Conservation (phyloP, 164 flowering plant species). For the Cinnamomum chago region DNA sequence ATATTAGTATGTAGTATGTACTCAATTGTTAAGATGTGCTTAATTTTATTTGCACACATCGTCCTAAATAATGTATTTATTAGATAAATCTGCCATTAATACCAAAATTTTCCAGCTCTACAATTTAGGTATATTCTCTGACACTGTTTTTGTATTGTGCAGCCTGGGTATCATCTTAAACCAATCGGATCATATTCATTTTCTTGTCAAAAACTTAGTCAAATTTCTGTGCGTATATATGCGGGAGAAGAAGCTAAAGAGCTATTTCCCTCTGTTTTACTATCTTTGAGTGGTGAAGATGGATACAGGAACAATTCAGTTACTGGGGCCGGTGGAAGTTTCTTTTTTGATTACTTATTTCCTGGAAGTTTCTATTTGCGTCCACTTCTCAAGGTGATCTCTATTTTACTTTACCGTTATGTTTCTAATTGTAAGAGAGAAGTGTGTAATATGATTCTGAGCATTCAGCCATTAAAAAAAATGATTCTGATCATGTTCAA, state of each 20-base stretch:
- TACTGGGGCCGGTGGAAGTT: conserved; percentile 67
- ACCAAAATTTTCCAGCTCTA: neutral
- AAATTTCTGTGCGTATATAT: conserved; percentile 64
- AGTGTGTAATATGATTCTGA: neutral
- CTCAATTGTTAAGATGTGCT: neutral
- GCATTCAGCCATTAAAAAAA: neutral
- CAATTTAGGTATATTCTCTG: conserved; percentile 1
- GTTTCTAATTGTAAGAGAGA: neutral
- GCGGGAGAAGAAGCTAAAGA: conserved; percentile 50
- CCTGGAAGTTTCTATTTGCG: conserved; percentile 97
- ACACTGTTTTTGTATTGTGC: conserved; percentile 32
- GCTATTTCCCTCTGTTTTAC: conserved; percentile 76
- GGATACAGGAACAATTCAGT: conserved; percentile 93
- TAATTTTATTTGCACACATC: neutral
- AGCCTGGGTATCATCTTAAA: conserved; percentile 90
- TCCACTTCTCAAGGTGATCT: conserved; percentile 82
- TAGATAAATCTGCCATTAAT: neutral
- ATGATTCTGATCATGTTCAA: no score
- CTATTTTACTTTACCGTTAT: neutral
- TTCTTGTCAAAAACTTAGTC: conserved; percentile 92
- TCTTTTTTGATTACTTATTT: conserved; percentile 70
- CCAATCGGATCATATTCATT: conserved; percentile 65
- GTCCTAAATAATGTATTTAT: no score
- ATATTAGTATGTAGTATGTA: neutral
- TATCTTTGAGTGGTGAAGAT: conserved; percentile 94